Conservation (phyloP, 371 early-diverging fungal genomes). For the Syncephalastrum sp. region DNA sequence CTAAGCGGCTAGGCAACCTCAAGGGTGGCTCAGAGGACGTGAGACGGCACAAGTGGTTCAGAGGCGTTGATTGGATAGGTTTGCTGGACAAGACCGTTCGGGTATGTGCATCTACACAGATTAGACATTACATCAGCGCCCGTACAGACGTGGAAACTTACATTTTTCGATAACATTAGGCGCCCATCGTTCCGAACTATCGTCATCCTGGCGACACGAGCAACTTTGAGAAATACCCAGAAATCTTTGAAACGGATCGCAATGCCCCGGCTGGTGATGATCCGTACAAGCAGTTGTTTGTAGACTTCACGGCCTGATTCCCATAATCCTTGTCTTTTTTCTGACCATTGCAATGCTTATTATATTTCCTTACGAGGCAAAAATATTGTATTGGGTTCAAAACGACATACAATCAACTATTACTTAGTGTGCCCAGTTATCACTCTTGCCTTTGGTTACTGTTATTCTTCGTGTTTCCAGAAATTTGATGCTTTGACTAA, state of each 20-base stretch:
- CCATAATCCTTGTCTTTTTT: slow-evolving; percentile 1
- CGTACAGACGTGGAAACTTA: background rate
- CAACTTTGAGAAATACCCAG: slow-evolving; percentile 95
- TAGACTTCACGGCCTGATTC: slow-evolving; percentile 27
- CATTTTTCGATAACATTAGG: slow-evolving; percentile 20
- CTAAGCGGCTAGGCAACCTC: slow-evolving; percentile 91
- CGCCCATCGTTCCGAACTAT: slow-evolving; percentile 90
- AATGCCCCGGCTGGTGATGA: slow-evolving; percentile 30
- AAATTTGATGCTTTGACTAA: too few species aligned
- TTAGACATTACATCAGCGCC: background rate
- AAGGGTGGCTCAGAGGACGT: slow-evolving; percentile 75
- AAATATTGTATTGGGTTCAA: too few species aligned
- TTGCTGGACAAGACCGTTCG: slow-evolving; percentile 67
- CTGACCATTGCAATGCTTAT: too few species aligned
- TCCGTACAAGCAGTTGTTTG: slow-evolving; percentile 44
- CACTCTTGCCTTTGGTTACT: too few species aligned
- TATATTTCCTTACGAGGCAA: too few species aligned
- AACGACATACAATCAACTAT: too few species aligned
- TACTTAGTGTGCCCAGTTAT: too few species aligned
- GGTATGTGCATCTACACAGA: slow-evolving; percentile 24
- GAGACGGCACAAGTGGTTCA: slow-evolving; percentile 89
- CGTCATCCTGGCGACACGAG: slow-evolving; percentile 91
- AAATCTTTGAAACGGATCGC: slow-evolving; percentile 58
- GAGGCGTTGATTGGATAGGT: slow-evolving; percentile 81
- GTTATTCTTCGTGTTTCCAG: too few species aligned